Percentiles rank a stretch among this genome's conserved stretches.
Evolutionary conservation across 163 green algal species (phyloP).

Genomic region (Volvox carteri): DNA sequence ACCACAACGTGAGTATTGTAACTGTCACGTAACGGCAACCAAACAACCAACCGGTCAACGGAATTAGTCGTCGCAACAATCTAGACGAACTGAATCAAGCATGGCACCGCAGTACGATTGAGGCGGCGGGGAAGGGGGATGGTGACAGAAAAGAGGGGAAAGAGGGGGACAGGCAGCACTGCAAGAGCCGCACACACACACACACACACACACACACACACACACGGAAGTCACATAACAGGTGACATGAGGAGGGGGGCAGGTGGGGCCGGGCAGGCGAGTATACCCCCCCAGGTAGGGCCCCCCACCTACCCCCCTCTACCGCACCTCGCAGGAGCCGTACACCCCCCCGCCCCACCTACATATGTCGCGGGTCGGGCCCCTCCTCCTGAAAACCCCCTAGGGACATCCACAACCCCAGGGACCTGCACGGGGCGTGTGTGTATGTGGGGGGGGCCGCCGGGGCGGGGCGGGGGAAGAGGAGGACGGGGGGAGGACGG

Average conservation of each 20-base stretch:
- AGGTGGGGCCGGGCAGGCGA: not conserved
- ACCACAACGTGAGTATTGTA: conserved; percentile 96
- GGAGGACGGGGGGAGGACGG: not conserved
- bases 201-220: conserved; percentile 9
- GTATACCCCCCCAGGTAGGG: too few species aligned
- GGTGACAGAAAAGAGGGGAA: too few species aligned
- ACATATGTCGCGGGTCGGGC: conserved; percentile 70
- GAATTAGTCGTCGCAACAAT: too few species aligned
- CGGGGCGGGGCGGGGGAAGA: too few species aligned
- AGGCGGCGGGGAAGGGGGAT: too few species aligned
- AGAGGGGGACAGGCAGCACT: not conserved
- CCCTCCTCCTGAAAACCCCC: conserved; percentile 91
- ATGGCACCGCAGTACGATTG: too few species aligned
- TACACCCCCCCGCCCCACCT: not conserved
- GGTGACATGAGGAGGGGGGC: not conserved
- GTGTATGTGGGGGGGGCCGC: not conserved
- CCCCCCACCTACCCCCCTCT: not conserved
- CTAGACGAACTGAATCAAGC: too few species aligned
- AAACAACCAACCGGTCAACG: too few species aligned
- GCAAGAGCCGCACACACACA: not conserved
- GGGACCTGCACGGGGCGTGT: conserved; percentile 55
- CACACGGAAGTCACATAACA: not conserved
- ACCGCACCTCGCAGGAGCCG: not conserved
- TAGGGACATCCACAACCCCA: conserved; percentile 92
- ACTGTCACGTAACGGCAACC: conserved; percentile 24